These are phyloP conservation scores for Pseudonitzschia delicatissima DNA, from an alignment of 108 stramenopile genomes.

Conservation along the genomic window DNA sequence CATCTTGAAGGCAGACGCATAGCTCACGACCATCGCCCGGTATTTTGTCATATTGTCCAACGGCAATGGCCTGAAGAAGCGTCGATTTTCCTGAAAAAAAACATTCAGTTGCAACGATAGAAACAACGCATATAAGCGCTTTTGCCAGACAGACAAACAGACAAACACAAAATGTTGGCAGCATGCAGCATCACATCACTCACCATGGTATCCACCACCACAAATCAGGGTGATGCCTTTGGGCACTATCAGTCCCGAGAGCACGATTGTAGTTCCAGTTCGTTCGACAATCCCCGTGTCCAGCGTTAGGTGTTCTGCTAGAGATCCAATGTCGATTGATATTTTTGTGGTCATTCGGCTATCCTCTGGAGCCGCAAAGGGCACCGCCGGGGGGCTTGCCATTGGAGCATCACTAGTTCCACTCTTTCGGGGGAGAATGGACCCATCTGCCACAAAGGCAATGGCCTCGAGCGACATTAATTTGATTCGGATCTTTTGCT, in stretches of 20 bases:
- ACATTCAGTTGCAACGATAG: no score
- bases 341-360: constrained; percentile 40
- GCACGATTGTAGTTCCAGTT: constrained; percentile 29
- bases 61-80: constrained; percentile 82
- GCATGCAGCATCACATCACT: no score
- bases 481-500: constrained; percentile 47
- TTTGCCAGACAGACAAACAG: no score
- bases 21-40: constrained; percentile 96
- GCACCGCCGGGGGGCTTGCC: constrained; percentile 46
- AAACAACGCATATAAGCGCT: no score
- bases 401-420: constrained; percentile 88
- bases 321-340: constrained; percentile 46
- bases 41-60: constrained; percentile 92
- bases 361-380: constrained; percentile 62
- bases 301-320: constrained; percentile 30
- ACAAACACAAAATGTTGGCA: no score
- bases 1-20: constrained; percentile 65
- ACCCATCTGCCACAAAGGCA: constrained; percentile 88
- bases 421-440: constrained; percentile 83
- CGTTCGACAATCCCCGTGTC: background rate
- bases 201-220: constrained; percentile 96
- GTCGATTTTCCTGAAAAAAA: constrained; percentile 86
- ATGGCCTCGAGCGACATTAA: constrained; percentile 55
- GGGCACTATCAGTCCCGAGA: constrained; percentile 90
- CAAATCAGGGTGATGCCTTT: constrained; percentile 93